Conservation (phyloP, 2,329 filamentous ascomycete species). For the Onygena corvina region DNA sequence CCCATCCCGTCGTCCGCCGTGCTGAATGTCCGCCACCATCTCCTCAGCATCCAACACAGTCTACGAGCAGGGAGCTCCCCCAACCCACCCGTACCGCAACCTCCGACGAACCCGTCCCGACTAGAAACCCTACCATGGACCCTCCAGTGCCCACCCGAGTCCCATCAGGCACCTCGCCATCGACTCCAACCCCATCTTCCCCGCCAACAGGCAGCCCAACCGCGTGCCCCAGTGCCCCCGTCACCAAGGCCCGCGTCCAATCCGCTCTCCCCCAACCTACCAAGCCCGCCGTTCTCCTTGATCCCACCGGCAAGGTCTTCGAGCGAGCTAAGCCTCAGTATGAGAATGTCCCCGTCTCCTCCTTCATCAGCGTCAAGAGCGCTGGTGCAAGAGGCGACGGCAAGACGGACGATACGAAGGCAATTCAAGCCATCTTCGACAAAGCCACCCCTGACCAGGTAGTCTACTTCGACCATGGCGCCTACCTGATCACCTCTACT, state of each 20-base stretch:
- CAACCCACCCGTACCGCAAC: not conserved
- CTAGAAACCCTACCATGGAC: not conserved
- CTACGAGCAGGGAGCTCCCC: constrained; percentile 1
- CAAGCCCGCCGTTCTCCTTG: constrained; percentile 58
- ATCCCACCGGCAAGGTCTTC: constrained; percentile 56
- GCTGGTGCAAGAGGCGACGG: constrained; percentile 82
- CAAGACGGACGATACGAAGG: constrained; percentile 69
- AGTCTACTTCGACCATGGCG: constrained; percentile 53
- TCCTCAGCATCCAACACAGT: not conserved
- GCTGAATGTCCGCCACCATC: not conserved
- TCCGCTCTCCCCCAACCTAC: constrained; percentile 41
- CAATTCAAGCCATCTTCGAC: constrained; percentile 68
- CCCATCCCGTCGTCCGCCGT: not conserved
- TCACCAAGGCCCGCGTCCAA: constrained; percentile 44
- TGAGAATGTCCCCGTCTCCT: constrained; percentile 49
- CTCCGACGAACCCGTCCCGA: constrained; percentile 1
- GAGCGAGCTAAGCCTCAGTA: constrained; percentile 87
- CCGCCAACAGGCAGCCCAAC: constrained; percentile 8
- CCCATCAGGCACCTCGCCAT: constrained; percentile 11
- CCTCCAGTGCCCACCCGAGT: not conserved
- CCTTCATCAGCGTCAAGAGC: constrained; percentile 72
- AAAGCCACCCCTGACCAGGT: constrained; percentile 46
- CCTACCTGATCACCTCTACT: constrained; percentile 50
- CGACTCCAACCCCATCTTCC: constrained; percentile 14
- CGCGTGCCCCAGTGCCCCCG: constrained; percentile 21